phyloP scores from a whole-genome alignment of 257 asterid genomes.

The Solanum chilense region DNA sequence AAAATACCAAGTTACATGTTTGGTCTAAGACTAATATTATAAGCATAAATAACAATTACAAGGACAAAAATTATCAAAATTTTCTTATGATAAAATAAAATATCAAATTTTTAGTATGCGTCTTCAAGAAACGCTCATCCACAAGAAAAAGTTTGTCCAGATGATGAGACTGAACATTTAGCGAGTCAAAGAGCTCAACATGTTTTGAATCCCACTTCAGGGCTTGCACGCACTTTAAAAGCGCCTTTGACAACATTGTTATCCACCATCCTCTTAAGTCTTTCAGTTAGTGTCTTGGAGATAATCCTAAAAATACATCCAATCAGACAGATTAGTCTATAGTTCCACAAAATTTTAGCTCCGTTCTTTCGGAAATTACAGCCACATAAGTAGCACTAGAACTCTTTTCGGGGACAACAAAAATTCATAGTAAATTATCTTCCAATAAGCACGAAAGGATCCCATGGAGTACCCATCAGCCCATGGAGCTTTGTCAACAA shows the following conservation, averaged over 20 bases:
- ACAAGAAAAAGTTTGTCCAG: background rate
- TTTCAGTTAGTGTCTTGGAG: background rate
- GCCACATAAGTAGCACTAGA: background rate
- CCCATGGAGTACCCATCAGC: background rate
- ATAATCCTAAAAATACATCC: background rate
- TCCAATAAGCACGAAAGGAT: background rate
- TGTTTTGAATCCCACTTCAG: background rate
- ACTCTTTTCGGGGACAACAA: background rate
- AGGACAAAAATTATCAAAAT: background rate
- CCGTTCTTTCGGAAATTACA: background rate
- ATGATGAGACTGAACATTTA: background rate
- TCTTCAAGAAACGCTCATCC: background rate
- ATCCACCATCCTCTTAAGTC: background rate
- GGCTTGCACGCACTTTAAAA: background rate
- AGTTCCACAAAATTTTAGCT: background rate
- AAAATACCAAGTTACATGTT: background rate
- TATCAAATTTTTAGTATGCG: background rate
- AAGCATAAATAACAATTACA: background rate
- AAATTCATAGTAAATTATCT: background rate
- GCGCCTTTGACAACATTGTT: background rate
- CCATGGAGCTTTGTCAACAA: background rate
- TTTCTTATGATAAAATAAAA: background rate
- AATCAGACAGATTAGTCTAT: background rate
- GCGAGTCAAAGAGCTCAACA: background rate
- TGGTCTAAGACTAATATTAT: background rate